A percentile compares a stretch with the other conserved stretches of the same genome.
Evolutionary conservation across 129 eudicot genomes (phyloP).

Genomic region (Logfia minima): DNA sequence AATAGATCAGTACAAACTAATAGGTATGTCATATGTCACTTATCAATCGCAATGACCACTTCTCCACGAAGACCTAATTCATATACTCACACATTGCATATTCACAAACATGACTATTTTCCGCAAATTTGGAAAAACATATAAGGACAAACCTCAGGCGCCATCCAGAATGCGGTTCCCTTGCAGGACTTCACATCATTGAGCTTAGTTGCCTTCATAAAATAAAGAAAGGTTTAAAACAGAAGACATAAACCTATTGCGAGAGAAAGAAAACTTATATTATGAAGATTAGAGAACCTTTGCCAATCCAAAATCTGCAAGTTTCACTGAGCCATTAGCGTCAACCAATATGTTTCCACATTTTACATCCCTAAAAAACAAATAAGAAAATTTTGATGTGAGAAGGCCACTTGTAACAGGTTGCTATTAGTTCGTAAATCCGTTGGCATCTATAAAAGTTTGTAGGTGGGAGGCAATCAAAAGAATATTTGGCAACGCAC

Average conservation of each 20-base stretch:
- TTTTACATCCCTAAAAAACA: conserved; percentile 78
- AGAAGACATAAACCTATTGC: background rate
- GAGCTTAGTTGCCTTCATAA: conserved; percentile 66
- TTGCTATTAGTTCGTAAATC: background rate
- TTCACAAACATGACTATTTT: background rate
- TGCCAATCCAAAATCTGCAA: conserved; percentile 99
- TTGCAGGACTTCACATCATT: conserved; percentile 92
- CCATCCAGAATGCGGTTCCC: conserved; percentile 98
- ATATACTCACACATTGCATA: background rate
- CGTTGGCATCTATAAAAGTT: conserved; percentile 10
- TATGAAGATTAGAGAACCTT: conserved; percentile 51
- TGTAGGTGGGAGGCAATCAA: background rate
- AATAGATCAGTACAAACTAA: background rate
- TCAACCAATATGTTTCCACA: conserved; percentile 93
- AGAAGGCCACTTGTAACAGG: conserved; percentile 9
- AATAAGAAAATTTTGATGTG: conserved; percentile 15
- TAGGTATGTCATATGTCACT: background rate
- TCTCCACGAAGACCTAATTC: background rate
- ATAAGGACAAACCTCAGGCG: conserved; percentile 83
- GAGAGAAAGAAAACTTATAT: background rate
- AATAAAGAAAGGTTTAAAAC: conserved; percentile 15
- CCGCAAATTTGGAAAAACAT: conserved; percentile 4
- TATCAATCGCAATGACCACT: conserved; percentile 7
- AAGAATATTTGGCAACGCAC: background rate
- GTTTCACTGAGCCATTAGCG: conserved; percentile 79